Percentiles rank a stretch among this genome's conserved stretches.
Evolutionary conservation across 441 rosid species (phyloP).

Genomic region (Biscutella laevigata): DNA sequence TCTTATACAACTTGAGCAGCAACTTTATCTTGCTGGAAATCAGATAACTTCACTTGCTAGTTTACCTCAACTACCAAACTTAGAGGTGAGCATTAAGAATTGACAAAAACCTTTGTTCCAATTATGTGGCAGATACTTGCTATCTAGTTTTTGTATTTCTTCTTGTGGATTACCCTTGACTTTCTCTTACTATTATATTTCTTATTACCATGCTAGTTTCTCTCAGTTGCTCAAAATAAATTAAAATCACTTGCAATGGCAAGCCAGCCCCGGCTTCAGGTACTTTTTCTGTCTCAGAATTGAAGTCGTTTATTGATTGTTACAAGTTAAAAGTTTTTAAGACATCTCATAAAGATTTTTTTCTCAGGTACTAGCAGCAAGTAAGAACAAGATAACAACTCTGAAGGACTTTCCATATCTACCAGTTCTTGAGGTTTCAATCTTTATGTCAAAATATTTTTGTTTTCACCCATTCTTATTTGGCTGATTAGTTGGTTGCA

Average conservation of each 20-base stretch:
- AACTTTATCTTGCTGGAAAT: slow-evolving; percentile 98
- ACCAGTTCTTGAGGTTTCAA: slow-evolving; percentile 84
- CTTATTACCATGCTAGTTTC: slow-evolving; percentile 49
- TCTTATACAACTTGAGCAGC: slow-evolving; percentile 44
- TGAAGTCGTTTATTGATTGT: slow-evolving; percentile 12
- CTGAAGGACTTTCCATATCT: slow-evolving; percentile 86
- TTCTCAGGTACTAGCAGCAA: slow-evolving; percentile 93
- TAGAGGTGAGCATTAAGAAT: slow-evolving; percentile 59
- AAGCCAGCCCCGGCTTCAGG: slow-evolving; percentile 98
- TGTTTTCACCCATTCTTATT: neutral
- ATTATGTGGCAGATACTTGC: neutral
- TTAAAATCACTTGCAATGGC: slow-evolving; percentile 96
- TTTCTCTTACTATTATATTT: neutral
- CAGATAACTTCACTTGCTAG: slow-evolving; percentile 90
- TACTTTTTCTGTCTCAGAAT: slow-evolving; percentile 30
- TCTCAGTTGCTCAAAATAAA: slow-evolving; percentile 97
- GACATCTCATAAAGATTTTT: slow-evolving; percentile 6
- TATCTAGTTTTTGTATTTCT: neutral
- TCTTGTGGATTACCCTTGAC: slow-evolving; percentile 3
- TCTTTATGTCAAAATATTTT: neutral
- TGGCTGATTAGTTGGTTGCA: neutral
- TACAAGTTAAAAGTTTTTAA: slow-evolving; percentile 2
- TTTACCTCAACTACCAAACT: slow-evolving; percentile 92
- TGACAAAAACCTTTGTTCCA: neutral
- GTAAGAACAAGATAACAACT: slow-evolving; percentile 90